Base-by-base conservation (phyloP, 805 yeast species). In the Kluyveromyces starmeri region DNA sequence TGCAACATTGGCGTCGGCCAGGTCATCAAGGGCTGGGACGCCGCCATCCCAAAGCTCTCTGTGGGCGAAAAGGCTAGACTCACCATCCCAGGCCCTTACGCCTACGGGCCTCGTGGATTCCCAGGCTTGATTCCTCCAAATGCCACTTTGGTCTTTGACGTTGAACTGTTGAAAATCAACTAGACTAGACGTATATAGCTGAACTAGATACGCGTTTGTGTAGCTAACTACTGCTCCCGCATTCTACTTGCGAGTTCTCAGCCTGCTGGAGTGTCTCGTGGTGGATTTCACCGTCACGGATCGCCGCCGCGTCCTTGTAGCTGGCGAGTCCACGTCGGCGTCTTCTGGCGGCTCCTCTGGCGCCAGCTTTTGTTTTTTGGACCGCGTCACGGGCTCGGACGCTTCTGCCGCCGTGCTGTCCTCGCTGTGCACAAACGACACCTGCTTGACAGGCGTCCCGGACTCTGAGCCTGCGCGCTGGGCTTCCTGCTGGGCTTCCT, bases 111-210 rank as follows among this genome's bases (percentile, higher is more conserved):
- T 46, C 78, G 94, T 65, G 97, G 97, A 32, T 85, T 82, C 78
- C 96, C 96, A 49, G 95, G 95, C 49, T 68, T 85, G 57, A 89
- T 89, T 58, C 97, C 97, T 46, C 96, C 96, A 50, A 85, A 84
- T 62, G 94, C 96, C 45, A 88, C 96, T 48, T 74, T 89, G 65
- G 67, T 84, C 51, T 83, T 83, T 49, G 92, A 83, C 48, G 92
- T 83, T 43, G 89, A 83, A 62, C 71, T 83, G 51, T 53, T 65
- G 51, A 65, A 62, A 52, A 59, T 64, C 40, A 65, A 64, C 56
- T 65, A 55, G 51, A 23, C n/a, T n/a, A n/a, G n/a, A n/a, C n/a
- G n/a, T n/a, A n/a, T n/a, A n/a, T n/a, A n/a, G n/a, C n/a, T n/a
- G n/a, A n/a, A n/a, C n/a, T n/a, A n/a, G n/a, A n/a, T n/a, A n/a